These are phyloP conservation scores for Phytophthora rubi DNA, from an alignment of 352 stramenopile genomes.

Conservation along the genomic window DNA sequence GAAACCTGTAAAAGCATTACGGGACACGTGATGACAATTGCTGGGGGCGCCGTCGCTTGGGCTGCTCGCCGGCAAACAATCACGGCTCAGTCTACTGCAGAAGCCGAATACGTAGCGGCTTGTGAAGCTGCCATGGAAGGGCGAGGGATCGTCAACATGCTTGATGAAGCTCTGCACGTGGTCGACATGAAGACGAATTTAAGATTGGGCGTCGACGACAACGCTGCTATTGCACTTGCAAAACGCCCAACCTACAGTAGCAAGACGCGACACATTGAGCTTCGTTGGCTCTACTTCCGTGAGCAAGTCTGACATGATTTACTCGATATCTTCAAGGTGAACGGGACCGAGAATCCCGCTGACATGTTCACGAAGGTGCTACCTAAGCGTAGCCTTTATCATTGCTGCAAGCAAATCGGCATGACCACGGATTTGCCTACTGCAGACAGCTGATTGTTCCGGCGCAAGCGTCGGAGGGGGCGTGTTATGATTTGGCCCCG, in stretches of 20 bases:
- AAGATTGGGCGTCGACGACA: constrained; percentile 15
- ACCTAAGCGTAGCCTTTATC: not conserved
- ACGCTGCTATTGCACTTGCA: constrained; percentile 9
- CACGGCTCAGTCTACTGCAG: constrained; percentile 15
- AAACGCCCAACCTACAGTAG: constrained; percentile 17
- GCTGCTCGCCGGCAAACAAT: constrained; percentile 19
- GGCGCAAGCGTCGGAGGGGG: too few species aligned
- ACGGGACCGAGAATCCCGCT: not conserved
- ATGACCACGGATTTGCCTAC: too few species aligned
- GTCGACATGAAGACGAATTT: not conserved
- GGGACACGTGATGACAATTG: constrained; percentile 12
- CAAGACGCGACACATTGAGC: constrained; percentile 1
- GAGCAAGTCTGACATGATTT: not conserved
- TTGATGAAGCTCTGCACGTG: constrained; percentile 14
- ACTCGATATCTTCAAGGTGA: not conserved
- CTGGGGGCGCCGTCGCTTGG: constrained; percentile 17
- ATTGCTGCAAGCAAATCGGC: too few species aligned
- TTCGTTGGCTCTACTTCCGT: constrained; percentile 2
- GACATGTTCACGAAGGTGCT: not conserved
- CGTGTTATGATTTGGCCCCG: not conserved
- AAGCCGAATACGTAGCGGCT: constrained; percentile 22
- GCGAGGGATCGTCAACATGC: constrained; percentile 16
- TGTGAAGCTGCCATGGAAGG: constrained; percentile 22
- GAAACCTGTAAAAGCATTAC: constrained; percentile 22
- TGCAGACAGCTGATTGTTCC: too few species aligned